Evolutionary conservation across 805 yeast species (phyloP), one percentile per base, ranked within the genome.

Genomic region (Kluyveromyces starmeri): DNA sequence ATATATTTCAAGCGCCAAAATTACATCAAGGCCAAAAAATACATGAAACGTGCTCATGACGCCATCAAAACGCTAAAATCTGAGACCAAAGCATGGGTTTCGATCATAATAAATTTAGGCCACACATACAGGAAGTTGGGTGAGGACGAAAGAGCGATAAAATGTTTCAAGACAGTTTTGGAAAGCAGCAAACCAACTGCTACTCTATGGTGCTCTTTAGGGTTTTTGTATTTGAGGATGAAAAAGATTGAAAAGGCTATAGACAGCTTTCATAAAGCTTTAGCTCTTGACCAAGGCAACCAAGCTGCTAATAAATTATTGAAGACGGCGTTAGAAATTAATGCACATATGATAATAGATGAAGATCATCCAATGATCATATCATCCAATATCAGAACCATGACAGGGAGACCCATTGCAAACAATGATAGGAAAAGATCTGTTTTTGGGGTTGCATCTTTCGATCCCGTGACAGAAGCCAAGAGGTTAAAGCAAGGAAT

Each of bases 21-120:
- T 36, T 65, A 79, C 18, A 52, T 58, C 9, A 74, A 68, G 42
- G 92, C 96, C 0, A 92, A 85, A 51, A 57, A 65, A 17, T 81
- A 68, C 50, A 73, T 88, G 48, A 65, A 68, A 28, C 76, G 75
- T 46, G 96, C 96, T 0, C 58, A 83, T 28, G 66, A 69, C 8
- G 81, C 83, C 1, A 79, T 92, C 1, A 73, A 67, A 43, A 67
- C 70, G 38, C 62, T 83, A 40, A 78, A 81, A 45, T 73, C 88
- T 6, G 94, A 85, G 43, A 75, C 89, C 4, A 76, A 75, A 45
- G 82, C 92, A 0, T 83, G 94, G 82, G 65, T 79, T 0, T 80
- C 95, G 2, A 82, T 92, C 18, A 84, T 83, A 54, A 71, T 84
- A 16, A 88, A 88, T 55, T 63, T 88, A 39, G 96, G 95, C 0